phyloP scores from a whole-genome alignment of 495 filamentous ascomycete genomes.

The Saxophila tyrrhenica region DNA sequence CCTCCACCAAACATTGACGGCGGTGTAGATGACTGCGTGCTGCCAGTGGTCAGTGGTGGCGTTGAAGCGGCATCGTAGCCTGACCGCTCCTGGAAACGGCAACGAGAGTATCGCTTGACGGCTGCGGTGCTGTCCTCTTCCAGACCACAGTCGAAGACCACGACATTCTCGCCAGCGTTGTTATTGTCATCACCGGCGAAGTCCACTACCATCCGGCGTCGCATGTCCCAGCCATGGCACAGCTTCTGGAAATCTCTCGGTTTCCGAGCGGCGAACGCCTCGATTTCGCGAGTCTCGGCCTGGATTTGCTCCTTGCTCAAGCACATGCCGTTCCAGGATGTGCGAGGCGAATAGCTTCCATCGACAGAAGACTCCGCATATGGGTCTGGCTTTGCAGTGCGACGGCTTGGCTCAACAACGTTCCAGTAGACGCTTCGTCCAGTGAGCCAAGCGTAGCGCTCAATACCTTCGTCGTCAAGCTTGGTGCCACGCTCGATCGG shows the following conservation, averaged over 20 bases:
- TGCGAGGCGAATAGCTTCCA: conserved; percentile 57
- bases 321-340: conserved; percentile 60
- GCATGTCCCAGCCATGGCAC: conserved; percentile 89
- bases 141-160: conserved; percentile 61
- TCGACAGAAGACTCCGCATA: conserved; percentile 46
- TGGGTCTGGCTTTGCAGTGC: conserved; percentile 57
- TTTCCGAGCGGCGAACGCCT: conserved; percentile 59
- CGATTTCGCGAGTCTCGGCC: conserved; percentile 70
- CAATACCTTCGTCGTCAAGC: conserved; percentile 37
- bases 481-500: conserved; percentile 21
- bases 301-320: conserved; percentile 55
- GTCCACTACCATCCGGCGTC: conserved; percentile 72
- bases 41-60: conserved; percentile 13
- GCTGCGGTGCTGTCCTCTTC: conserved; percentile 42
- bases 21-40: conserved; percentile 18
- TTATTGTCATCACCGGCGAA: conserved; percentile 70
- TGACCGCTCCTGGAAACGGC: conserved; percentile 23
- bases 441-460: conserved; percentile 63
- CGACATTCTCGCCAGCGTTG: conserved; percentile 59
- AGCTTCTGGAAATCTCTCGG: conserved; percentile 68
- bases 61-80: conserved; percentile 1
- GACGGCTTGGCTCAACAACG: conserved; percentile 62
- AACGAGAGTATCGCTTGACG: conserved; percentile 43
- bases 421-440: conserved; percentile 72
- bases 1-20: conserved; percentile 31